Percentiles rank a stretch among this genome's conserved stretches.
phyloP scores from a whole-genome alignment of 1,284 basidiomycete genomes.

The Ceratobasidium sp. region DNA sequence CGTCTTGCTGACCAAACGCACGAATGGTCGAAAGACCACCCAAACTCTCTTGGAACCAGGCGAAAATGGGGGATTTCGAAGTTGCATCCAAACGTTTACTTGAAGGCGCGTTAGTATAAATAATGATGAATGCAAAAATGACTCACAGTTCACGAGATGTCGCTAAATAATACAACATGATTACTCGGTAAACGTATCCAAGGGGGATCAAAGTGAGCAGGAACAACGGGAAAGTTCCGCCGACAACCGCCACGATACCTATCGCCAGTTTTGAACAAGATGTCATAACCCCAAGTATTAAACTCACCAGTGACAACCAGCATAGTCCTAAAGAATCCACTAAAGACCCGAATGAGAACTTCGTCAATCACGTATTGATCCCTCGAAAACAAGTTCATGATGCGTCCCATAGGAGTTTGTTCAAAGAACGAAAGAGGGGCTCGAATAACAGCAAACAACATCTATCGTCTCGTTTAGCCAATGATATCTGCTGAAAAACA shows the following conservation, averaged over 20 bases:
- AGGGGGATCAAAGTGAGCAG: constrained; percentile 78
- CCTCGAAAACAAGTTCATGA: constrained; percentile 88
- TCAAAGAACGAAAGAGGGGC: constrained; percentile 91
- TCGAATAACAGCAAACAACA: constrained; percentile 77
- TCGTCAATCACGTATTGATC: constrained; percentile 93
- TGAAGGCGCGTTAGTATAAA: background rate
- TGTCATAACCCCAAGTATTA: background rate
- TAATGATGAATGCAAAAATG: constrained; percentile 54
- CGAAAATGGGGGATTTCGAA: constrained; percentile 89
- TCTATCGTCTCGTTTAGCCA: no score
- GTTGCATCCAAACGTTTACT: constrained; percentile 87
- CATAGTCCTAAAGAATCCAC: constrained; percentile 66
- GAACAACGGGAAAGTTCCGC: constrained; percentile 82
- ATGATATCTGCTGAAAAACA: constrained; percentile 42
- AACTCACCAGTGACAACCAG: constrained; percentile 37
- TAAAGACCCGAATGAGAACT: constrained; percentile 75
- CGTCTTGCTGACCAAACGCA: constrained; percentile 72
- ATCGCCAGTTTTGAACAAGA: constrained; percentile 45
- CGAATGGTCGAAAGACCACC: constrained; percentile 87
- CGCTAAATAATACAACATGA: constrained; percentile 88
- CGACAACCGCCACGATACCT: constrained; percentile 83
- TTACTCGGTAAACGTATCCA: constrained; percentile 73
- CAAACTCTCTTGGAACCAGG: constrained; percentile 66
- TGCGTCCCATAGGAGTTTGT: constrained; percentile 80
- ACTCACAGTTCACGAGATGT: constrained; percentile 80